Evolutionary conservation across 257 asterid genomes (phyloP).

Genomic region (Salvia miltiorrhiza): DNA sequence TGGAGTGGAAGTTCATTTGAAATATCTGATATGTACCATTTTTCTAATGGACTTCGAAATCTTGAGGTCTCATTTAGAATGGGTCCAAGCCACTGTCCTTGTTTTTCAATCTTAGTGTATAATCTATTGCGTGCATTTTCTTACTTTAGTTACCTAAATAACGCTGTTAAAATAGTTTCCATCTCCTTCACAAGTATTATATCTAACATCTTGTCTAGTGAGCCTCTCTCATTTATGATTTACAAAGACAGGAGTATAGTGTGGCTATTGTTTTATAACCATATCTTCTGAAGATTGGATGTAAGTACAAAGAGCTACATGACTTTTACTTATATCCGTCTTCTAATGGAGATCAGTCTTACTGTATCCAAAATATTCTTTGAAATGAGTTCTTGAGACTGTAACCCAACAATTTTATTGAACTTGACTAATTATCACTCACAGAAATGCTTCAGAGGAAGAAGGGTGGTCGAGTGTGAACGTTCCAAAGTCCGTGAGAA

Average conservation of each 20-base stretch:
- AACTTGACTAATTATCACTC: conserved; percentile 39
- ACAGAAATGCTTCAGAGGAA: conserved; percentile 97
- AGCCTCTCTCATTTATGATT: background rate
- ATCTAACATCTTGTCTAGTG: background rate
- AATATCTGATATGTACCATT: background rate
- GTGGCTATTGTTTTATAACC: too few relatives aligned
- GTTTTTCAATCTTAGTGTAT: background rate
- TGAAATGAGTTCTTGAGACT: conserved; percentile 7
- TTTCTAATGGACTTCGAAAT: background rate
- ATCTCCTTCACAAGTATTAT: background rate
- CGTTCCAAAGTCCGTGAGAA: conserved; percentile 69
- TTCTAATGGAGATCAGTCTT: background rate
- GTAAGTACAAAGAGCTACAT: background rate
- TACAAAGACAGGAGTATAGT: background rate
- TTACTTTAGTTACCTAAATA: background rate
- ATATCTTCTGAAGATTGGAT: too few relatives aligned
- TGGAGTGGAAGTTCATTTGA: background rate
- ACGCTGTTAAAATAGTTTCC: background rate
- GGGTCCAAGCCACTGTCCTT: background rate
- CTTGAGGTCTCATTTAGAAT: background rate
- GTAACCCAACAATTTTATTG: background rate
- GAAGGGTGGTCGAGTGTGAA: conserved; percentile 71
- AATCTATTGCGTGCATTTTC: background rate
- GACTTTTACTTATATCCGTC: background rate
- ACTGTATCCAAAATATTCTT: background rate